phyloP scores from a whole-genome alignment of 169 alveolate species.

The Blepharisma undulans region DNA sequence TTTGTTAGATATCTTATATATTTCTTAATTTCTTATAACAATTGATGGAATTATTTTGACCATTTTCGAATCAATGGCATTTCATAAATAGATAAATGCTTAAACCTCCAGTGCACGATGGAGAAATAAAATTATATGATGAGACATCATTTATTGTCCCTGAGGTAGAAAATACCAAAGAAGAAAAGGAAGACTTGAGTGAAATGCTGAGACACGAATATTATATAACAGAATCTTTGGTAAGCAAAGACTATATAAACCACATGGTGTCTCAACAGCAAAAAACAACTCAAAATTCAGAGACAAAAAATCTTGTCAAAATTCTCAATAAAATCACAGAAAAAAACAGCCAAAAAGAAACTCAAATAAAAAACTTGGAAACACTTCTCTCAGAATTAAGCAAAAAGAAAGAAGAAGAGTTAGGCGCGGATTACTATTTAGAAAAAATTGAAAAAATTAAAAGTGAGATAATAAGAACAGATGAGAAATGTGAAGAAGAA shows the following conservation, averaged over 20 bases:
- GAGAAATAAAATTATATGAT: not conserved
- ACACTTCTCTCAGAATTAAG: not conserved
- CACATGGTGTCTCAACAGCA: not conserved
- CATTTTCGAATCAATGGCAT: not conserved
- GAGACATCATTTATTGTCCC: not conserved
- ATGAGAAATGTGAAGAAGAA: not conserved
- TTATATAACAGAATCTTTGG: not conserved
- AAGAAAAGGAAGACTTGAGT: not conserved
- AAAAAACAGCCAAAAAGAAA: not conserved
- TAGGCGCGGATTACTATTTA: not conserved
- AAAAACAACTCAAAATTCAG: not conserved
- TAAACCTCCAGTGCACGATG: not conserved
- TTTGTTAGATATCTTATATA: not conserved
- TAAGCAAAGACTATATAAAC: not conserved
- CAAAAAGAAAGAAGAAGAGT: not conserved
- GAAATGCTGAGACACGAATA: not conserved
- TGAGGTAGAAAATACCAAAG: not conserved
- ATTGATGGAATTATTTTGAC: not conserved
- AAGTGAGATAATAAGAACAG: not conserved
- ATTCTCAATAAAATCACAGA: not conserved
- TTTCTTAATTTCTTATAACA: not conserved
- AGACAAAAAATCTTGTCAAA: not conserved
- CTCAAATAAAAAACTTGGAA: not conserved
- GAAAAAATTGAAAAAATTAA: not conserved
- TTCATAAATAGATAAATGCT: not conserved